These are phyloP conservation scores for Triticum urartu DNA, from an alignment of 176 grass and related monocot genomes.

Conservation along the genomic window DNA sequence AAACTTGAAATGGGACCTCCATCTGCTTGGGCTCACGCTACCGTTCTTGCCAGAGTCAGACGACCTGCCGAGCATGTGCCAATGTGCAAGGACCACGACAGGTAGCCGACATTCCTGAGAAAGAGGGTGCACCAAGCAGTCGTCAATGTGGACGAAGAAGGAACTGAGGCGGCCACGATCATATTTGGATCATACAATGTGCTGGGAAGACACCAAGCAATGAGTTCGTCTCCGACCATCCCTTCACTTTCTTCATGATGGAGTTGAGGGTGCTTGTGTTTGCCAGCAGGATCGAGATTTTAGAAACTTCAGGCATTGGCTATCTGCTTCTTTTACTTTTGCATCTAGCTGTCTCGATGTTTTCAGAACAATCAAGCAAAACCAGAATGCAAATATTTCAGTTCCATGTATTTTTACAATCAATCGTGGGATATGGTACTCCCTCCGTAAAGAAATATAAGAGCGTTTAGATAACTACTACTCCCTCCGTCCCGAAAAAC, in stretches of 20 bases:
- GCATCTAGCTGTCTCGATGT: background rate
- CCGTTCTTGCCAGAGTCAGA: background rate
- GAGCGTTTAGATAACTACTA: too few relatives aligned
- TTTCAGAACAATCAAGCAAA: background rate
- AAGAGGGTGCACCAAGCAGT: background rate
- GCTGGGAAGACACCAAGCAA: background rate
- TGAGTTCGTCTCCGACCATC: background rate
- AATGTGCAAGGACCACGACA: background rate
- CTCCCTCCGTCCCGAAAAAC: too few relatives aligned
- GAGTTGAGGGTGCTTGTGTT: background rate
- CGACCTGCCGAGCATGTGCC: background rate
- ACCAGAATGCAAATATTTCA: background rate
- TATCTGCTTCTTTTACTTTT: background rate
- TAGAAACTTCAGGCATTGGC: background rate
- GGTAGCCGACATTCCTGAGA: background rate
- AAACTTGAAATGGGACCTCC: background rate
- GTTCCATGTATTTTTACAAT: background rate
- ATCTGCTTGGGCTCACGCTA: background rate
- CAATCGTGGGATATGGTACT: background rate
- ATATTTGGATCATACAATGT: fast-evolving
- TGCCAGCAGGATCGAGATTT: background rate
- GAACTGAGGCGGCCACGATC: background rate
- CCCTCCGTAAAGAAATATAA: too few relatives aligned
- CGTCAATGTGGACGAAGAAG: background rate
- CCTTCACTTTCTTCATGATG: conserved; percentile 4